Evolutionary conservation across 2,329 filamentous ascomycete species (phyloP), one percentile per base, ranked within the genome.

Genomic region (Mariannaea elegans): DNA sequence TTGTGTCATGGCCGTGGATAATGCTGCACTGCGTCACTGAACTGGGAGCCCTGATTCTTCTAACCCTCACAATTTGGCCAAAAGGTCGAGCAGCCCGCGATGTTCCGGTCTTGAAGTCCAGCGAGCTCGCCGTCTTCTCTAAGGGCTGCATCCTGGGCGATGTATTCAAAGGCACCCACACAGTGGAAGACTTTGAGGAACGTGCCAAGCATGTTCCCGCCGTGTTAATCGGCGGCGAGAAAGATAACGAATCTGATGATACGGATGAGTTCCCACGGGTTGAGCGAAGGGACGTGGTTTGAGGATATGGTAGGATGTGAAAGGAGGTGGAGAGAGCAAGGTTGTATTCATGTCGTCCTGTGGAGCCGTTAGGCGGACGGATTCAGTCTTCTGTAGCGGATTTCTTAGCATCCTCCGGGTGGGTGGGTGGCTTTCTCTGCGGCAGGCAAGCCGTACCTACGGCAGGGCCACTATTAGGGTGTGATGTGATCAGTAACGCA

Each of bases 1-100:
- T 45, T 4, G 61, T 58, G 9, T 21, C 23, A 7, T 65, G 62
- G 62, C 48, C 21, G 8, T 65, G 62, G 62, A 61, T 61, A n/a
- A 39, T 55, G 3, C 14, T 61, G 24, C 61, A 61, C 19, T 55
- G 50, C 23, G 12, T 58, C 31, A 39, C 46, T 12, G 58, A 61
- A 24, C 39, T 63, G 2, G 54, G 29, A 4, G 54, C 38, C 12
- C 7, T 61, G 14, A 9, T 56, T 18, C 44, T 59, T 27, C 38
- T 63, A n/a, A 19, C 45, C 3, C 19, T 62, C n/a, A 56, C 51
- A 6, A 46, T 53, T 9, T 16, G 16, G n/a, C 50, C 50, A 9
- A 45, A 49, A 8, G 14, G 29, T 4, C 32, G 9, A 21, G 41
- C 32, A 5, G 13, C 5, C 13, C 13, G 32, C 13, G 10, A 4